Conservation (phyloP, 306 rosid genomes). For the Prinsepia uniflora region DNA sequence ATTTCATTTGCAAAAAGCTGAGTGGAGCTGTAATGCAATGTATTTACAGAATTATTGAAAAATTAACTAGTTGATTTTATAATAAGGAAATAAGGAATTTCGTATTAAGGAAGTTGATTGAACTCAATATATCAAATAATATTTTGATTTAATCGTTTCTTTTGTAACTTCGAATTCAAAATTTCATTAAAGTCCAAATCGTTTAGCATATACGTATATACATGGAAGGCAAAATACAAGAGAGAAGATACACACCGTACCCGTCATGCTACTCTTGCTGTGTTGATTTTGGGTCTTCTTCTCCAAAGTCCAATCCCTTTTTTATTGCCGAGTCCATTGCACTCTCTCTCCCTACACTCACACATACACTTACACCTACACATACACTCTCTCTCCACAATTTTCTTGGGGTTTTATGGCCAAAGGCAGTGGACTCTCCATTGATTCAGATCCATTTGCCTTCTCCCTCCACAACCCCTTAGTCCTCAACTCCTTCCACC, state of each 20-base stretch:
- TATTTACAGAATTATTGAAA: too few species aligned
- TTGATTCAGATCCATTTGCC: conserved; percentile 75
- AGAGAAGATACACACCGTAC: background rate
- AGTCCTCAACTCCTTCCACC: conserved; percentile 67
- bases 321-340: conserved; percentile 78
- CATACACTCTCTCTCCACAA: conserved; percentile 22
- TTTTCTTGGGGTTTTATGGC: conserved; percentile 42
- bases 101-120: too few species aligned
- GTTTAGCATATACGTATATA: too few species aligned
- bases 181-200: too few species aligned
- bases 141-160: too few species aligned
- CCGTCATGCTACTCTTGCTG: background rate
- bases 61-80: too few species aligned
- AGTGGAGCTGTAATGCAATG: too few species aligned
- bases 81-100: too few species aligned
- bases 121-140: too few species aligned
- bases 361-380: conserved; percentile 33
- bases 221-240: too few species aligned
- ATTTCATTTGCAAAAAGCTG: too few species aligned
- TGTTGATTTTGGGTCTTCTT: conserved; percentile 37
- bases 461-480: conserved; percentile 47
- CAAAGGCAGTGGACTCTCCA: conserved; percentile 67
- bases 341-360: conserved; percentile 22
- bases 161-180: too few species aligned
- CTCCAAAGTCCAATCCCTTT: conserved; percentile 41